Evolutionary conservation across 2,329 filamentous ascomycete species (phyloP), one percentile per base, ranked within the genome.

Genomic region (Blastomyces silverae): DNA sequence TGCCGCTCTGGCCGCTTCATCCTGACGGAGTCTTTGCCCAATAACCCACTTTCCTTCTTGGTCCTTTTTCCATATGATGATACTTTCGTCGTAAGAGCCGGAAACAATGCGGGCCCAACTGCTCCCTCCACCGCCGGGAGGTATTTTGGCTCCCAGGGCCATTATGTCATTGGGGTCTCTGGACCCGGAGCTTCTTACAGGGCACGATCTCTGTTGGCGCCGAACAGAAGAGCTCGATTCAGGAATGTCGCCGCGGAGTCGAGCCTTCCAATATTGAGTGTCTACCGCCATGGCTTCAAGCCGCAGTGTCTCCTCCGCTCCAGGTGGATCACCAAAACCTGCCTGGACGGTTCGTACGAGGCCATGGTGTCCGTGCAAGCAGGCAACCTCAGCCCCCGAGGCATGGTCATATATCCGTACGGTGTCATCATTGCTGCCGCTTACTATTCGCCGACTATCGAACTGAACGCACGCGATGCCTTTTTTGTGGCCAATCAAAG

Each of bases 391-490:
- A 13, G 94, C 87, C 3, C 90, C 89, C 0, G 91, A 92, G 57
- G 85, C 84, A 56, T 89, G 88, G 74, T 97, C 94, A 74, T 96
- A 99, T 25, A 99, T 94, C 70, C 94, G 92, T 42, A 99, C 91
- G 52, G 94, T 92, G 73, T 95, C 92, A 75, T 99, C 94, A 70
- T 92, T 97, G 76, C 92, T 97, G 2, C 94, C 94, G 71, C 91
- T 97, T 62, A 99, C 91, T 67, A 99, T 95, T 25, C 94, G 86
- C 61, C 91, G 87, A 34, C 91, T 92, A 74, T 99, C 94, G 73
- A 94, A 97, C 76, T 99, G 93, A 20, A 99, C 92, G 75, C 94
- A 99, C 2, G 94, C 94, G 71, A 99, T 97, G 42, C 94, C 94
- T 75, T 99, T 99, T 68, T 86, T 86, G 72, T 99, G 94, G 1